A percentile compares a stretch with the other conserved stretches of the same genome.
Conservation (phyloP, 2,329 filamentous ascomycete genomes). For the Dactylellina sp. region DNA sequence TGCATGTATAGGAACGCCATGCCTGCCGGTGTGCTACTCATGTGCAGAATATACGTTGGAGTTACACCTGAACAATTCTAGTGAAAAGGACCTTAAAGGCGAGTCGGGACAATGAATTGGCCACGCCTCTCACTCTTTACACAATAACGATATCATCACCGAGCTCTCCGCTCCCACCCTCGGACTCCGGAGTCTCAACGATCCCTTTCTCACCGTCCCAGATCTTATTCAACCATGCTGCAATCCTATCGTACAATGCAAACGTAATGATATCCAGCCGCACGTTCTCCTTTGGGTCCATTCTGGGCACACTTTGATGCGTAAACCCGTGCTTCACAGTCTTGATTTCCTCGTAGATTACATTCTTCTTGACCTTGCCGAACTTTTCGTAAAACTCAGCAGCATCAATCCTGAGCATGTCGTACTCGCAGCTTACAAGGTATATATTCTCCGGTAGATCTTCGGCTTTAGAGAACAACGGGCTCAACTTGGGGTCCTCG, state of each 20-base stretch:
- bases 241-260: conserved; percentile 44
- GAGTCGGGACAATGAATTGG: not conserved
- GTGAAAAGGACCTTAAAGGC: too few relatives aligned
- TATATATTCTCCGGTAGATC: conserved; percentile 59
- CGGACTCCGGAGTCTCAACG: not conserved
- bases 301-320: conserved; percentile 34
- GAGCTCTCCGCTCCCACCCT: conserved; percentile 6
- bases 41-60: not conserved
- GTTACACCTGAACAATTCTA: too few relatives aligned
- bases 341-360: conserved; percentile 52
- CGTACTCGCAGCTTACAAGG: conserved; percentile 57
- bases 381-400: conserved; percentile 56
- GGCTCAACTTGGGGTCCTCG: conserved; percentile 59
- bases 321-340: conserved; percentile 47
- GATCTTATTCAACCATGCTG: conserved; percentile 33
- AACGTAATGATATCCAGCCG: conserved; percentile 39
- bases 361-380: conserved; percentile 35
- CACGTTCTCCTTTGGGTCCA: conserved; percentile 36
- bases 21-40: too few relatives aligned
- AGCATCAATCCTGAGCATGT: conserved; percentile 58
- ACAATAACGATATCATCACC: conserved; percentile 51
- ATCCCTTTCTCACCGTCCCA: conserved; percentile 21
- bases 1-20: too few relatives aligned
- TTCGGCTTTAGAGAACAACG: conserved; percentile 57
- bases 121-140: conserved; percentile 6